Evolutionary conservation across 1,284 basidiomycete genomes (phyloP), one percentile per base, ranked within the genome.

Genomic region (Golubevia pallescens): DNA sequence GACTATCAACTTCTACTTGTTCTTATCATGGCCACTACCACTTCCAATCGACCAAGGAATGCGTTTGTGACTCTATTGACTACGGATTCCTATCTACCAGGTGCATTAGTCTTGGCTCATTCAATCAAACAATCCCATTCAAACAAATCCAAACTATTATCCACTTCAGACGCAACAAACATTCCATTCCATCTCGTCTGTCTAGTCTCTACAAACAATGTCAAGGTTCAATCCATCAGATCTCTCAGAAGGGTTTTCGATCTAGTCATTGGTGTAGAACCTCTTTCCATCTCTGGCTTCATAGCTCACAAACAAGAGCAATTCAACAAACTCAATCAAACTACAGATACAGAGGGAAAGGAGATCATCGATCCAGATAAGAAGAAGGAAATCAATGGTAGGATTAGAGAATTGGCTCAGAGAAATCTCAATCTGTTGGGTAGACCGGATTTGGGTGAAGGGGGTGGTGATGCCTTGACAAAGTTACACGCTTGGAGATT

Each of bases 401-500:
- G 34, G 34, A 56, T 28, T 28, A 21, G 20, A 56, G 24, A 56
- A 21, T 13, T 56, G 6, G 20, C 54, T 56, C 54, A 21, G 20
- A 21, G 10, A 10, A 56, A 56, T 21, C 10, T 38, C 5, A 38
- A 38, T 53, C 51, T 58, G 7, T 10, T 51, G 57, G 69, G 68
- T 16, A 94, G 96, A 65, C 93, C 91, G 23, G 95, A 99, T 87
- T 90, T 99, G 65, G 90, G 91, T 81, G 90, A 92, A 70, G 66
- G 64, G 14, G 20, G 48, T 5, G 67, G 69, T 0, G 58, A 60
- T 4, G 93, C 95, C 77, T 90, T 98, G 86, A 97, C 96, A 65
- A 99, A 99, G 86, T 88, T 98, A 62, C 96, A 99, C 86, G 89
- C 93, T 72, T 97, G 97, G 86, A 93, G 96, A 67, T 90, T 98